Conservation (phyloP, 148 eudicot species). For the Rhododendron williamsianum region DNA sequence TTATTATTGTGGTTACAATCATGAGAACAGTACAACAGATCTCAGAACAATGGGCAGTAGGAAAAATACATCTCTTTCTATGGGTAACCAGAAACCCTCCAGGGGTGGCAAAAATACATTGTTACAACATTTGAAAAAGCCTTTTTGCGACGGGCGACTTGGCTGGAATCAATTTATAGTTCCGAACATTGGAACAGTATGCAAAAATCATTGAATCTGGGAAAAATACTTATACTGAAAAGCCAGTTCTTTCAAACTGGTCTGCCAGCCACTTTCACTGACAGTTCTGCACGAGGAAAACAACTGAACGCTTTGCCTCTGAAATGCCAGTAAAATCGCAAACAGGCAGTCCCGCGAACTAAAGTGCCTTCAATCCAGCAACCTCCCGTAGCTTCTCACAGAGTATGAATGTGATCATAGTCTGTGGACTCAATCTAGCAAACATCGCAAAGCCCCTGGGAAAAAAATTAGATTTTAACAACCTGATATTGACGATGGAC, state of each 20-base stretch:
- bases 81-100: background rate
- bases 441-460: constrained; percentile 76
- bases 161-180: background rate
- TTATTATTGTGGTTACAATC: background rate
- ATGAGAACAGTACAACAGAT: background rate
- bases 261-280: background rate
- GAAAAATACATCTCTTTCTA: background rate
- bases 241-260: background rate
- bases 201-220: background rate
- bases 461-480: background rate
- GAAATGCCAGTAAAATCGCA: background rate
- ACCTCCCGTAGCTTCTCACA: constrained; percentile 86
- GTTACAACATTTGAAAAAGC: background rate
- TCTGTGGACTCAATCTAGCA: constrained; percentile 89
- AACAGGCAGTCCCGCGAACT: constrained; percentile 4
- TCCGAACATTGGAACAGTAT: background rate
- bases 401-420: constrained; percentile 69
- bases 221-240: background rate
- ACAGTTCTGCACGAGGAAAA: background rate
- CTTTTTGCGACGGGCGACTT: background rate
- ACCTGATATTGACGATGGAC: background rate
- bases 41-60: background rate
- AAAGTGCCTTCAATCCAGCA: constrained; percentile 69
- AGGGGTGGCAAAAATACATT: background rate
- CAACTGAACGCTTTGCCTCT: background rate